These are phyloP conservation scores for Calonectria naviculata DNA, from an alignment of 2,329 filamentous ascomycete species.

Conservation along the genomic window DNA sequence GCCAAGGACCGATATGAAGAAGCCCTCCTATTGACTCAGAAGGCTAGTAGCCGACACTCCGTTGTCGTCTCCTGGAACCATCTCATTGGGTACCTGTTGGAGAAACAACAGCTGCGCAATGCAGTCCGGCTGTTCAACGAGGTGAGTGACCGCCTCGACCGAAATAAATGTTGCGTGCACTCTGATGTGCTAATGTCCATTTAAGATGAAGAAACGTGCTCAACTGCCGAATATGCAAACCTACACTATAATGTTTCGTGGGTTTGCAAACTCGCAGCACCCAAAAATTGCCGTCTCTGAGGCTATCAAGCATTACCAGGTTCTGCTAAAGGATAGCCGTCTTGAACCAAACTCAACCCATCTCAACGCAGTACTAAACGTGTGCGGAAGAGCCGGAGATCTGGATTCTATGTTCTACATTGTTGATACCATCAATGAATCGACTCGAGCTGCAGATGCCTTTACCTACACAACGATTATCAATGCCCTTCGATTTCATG, in stretches of 20 bases:
- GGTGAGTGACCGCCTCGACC: constrained; percentile 54
- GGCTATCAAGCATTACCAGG: constrained; percentile 81
- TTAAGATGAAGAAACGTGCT: constrained; percentile 94
- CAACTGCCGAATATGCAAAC: constrained; percentile 85
- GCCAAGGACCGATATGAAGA: constrained; percentile 69
- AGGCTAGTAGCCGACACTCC: constrained; percentile 72
- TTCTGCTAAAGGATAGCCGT: constrained; percentile 72
- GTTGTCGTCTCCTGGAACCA: constrained; percentile 90
- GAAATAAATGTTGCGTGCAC: background rate
- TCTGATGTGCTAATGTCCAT: constrained; percentile 10
- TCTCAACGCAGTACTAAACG: constrained; percentile 86
- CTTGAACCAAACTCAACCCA: constrained; percentile 83
- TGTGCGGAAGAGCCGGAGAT: constrained; percentile 80
- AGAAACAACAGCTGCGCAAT: constrained; percentile 66
- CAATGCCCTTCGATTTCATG: constrained; percentile 72
- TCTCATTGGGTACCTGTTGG: constrained; percentile 78
- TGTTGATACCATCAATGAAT: constrained; percentile 75
- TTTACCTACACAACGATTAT: constrained; percentile 87
- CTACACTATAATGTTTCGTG: constrained; percentile 85
- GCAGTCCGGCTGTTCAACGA: constrained; percentile 92
- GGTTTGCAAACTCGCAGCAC: constrained; percentile 72
- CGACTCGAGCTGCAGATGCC: constrained; percentile 70
- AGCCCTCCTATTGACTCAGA: constrained; percentile 74
- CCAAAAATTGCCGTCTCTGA: constrained; percentile 70
- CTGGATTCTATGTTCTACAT: constrained; percentile 86